Conservation (phyloP, 2,329 filamentous ascomycete species). For the Aspergillus alliaceus region DNA sequence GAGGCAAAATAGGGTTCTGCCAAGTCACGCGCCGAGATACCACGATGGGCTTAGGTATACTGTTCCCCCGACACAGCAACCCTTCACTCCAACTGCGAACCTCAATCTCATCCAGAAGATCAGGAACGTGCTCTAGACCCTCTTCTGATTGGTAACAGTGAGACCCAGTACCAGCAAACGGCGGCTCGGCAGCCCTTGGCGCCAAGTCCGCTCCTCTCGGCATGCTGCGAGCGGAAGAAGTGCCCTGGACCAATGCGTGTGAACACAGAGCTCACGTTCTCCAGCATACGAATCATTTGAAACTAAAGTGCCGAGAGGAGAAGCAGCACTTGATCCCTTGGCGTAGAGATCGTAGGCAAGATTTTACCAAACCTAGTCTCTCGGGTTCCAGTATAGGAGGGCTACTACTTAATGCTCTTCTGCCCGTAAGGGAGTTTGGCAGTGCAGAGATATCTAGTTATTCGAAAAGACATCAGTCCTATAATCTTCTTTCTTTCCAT, state of each 20-base stretch:
- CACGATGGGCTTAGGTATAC: background rate
- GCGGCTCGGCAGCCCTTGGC: background rate
- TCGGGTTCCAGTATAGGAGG: background rate
- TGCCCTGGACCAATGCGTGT: slow-evolving; percentile 9
- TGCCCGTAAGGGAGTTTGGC: background rate
- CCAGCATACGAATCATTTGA: background rate
- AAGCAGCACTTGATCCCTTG: background rate
- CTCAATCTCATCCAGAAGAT: slow-evolving; percentile 5
- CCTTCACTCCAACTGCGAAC: background rate
- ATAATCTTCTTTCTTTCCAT: background rate
- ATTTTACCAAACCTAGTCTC: background rate
- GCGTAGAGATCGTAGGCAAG: background rate
- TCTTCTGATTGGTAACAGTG: background rate
- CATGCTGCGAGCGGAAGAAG: background rate
- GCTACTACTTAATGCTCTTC: background rate
- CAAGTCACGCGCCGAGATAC: slow-evolving; percentile 1
- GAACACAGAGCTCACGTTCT: slow-evolving; percentile 12
- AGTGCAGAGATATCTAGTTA: background rate
- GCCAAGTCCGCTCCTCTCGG: slow-evolving; percentile 17
- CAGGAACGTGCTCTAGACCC: slow-evolving; percentile 12
- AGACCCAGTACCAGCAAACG: background rate
- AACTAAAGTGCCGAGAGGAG: background rate
- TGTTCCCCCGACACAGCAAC: background rate
- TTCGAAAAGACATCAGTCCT: background rate
- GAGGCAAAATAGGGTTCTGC: background rate